phyloP scores from a whole-genome alignment of 768 basidiomycete genomes.

The Psilocybe tampanensis region DNA sequence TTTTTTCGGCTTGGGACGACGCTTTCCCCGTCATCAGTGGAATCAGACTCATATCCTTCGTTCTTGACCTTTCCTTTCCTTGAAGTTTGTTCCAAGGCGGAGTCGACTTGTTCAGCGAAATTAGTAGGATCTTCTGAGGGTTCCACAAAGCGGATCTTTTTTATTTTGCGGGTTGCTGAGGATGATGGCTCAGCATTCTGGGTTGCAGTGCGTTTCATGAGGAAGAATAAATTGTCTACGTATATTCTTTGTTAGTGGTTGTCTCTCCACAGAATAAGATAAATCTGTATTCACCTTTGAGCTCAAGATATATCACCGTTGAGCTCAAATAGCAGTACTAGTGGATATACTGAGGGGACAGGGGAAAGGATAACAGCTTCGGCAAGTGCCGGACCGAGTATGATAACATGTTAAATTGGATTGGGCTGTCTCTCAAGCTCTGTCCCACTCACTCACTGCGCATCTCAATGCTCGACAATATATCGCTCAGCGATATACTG shows the following conservation, averaged over 20 bases:
- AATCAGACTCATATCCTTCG: slow-evolving; percentile 92
- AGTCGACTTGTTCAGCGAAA: slow-evolving; percentile 81
- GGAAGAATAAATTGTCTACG: slow-evolving; percentile 9
- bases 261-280: neutral
- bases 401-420: slow-evolving; percentile 12
- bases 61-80: slow-evolving; percentile 78
- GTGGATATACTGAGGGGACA: too few species aligned
- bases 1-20: slow-evolving; percentile 82
- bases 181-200: slow-evolving; percentile 32
- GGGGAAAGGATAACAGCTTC: neutral
- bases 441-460: slow-evolving; percentile 17
- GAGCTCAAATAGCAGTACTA: too few species aligned
- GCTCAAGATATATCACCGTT: too few species aligned
- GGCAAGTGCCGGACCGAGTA: slow-evolving; percentile 6
- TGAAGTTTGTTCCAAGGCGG: slow-evolving; percentile 67
- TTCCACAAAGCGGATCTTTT: slow-evolving; percentile 81
- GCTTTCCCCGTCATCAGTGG: slow-evolving; percentile 93
- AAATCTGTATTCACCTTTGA: too few species aligned
- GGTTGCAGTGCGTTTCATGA: slow-evolving; percentile 39
- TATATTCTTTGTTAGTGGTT: neutral
- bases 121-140: slow-evolving; percentile 73
- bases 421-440: slow-evolving; percentile 19
- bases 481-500: slow-evolving; percentile 59
- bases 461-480: slow-evolving; percentile 27
- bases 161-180: slow-evolving; percentile 37